Conservation (phyloP, 73 alveolate species). For the Paramecium biaurelia region DNA sequence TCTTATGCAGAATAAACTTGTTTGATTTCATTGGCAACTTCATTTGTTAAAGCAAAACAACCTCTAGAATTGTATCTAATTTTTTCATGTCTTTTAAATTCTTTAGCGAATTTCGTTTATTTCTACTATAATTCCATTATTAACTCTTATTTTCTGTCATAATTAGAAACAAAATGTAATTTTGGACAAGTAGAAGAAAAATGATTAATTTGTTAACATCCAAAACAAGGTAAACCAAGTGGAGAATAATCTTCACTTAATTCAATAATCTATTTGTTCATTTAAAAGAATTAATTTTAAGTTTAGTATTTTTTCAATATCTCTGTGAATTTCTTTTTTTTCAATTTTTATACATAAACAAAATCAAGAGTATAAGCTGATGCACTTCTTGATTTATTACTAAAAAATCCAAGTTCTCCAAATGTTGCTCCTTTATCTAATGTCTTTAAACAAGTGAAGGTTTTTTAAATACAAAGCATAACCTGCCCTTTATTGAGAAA, state of each 20-base stretch:
- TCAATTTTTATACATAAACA: slow-evolving; percentile 70
- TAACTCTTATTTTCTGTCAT: neutral
- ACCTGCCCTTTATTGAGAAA: slow-evolving; percentile 73
- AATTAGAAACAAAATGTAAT: neutral
- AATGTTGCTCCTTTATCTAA: slow-evolving; percentile 74
- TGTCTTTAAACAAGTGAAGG: slow-evolving; percentile 67
- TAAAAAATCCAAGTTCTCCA: slow-evolving; percentile 87
- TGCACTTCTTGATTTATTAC: slow-evolving; percentile 77
- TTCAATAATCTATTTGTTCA: slow-evolving; percentile 42
- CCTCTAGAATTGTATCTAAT: slow-evolving; percentile 42
- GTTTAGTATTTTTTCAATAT: neutral
- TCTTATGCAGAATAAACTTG: neutral
- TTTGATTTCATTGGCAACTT: slow-evolving; percentile 38
- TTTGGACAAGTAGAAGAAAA: slow-evolving; percentile 30
- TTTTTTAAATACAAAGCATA: slow-evolving; percentile 66
- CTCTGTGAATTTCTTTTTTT: slow-evolving; percentile 63
- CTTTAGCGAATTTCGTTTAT: neutral
- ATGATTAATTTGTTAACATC: slow-evolving; percentile 41
- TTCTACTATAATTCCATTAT: neutral
- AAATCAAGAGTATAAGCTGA: slow-evolving; percentile 83
- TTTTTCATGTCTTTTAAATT: slow-evolving; percentile 28
- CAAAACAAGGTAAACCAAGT: slow-evolving; percentile 48
- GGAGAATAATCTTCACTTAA: neutral
- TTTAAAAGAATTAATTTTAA: slow-evolving; percentile 6
- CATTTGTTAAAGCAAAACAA: neutral